phyloP scores from a whole-genome alignment of 345 rosid species.

The Sisymbrium irio region DNA sequence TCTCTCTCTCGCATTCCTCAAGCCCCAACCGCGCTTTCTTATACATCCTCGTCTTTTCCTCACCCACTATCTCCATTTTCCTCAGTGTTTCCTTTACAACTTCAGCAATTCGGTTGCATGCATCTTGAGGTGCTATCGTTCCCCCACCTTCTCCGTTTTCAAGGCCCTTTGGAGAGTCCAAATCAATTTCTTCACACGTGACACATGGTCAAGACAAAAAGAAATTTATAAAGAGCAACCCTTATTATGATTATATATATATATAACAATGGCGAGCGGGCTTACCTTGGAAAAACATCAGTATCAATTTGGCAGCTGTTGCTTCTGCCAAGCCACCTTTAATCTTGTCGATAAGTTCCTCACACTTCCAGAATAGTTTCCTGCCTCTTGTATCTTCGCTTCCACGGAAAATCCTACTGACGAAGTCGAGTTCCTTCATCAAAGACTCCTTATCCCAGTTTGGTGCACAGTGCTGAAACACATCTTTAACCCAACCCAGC shows the following conservation, averaged over 20 bases:
- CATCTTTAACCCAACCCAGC: conserved; percentile 97
- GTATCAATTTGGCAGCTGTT: conserved; percentile 67
- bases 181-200: conserved; percentile 63
- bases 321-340: conserved; percentile 73
- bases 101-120: conserved; percentile 91
- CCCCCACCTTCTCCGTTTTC: conserved; percentile 83
- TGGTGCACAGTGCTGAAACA: conserved; percentile 91
- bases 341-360: conserved; percentile 77
- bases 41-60: conserved; percentile 90
- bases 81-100: conserved; percentile 91
- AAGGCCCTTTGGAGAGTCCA: conserved; percentile 77
- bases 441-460: conserved; percentile 89
- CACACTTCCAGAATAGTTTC: conserved; percentile 87
- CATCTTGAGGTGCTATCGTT: conserved; percentile 88
- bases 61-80: conserved; percentile 98
- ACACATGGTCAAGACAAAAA: neutral
- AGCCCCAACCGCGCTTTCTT: conserved; percentile 80
- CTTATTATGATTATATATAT: too few species aligned
- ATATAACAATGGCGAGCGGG: neutral
- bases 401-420: conserved; percentile 80
- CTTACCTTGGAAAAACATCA: conserved; percentile 87
- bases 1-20: conserved; percentile 81
- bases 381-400: conserved; percentile 89
- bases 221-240: neutral
- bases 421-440: conserved; percentile 83